Evolutionary conservation across 1,284 basidiomycete species (phyloP).

Genomic region (Papiliotrema laurentii): DNA sequence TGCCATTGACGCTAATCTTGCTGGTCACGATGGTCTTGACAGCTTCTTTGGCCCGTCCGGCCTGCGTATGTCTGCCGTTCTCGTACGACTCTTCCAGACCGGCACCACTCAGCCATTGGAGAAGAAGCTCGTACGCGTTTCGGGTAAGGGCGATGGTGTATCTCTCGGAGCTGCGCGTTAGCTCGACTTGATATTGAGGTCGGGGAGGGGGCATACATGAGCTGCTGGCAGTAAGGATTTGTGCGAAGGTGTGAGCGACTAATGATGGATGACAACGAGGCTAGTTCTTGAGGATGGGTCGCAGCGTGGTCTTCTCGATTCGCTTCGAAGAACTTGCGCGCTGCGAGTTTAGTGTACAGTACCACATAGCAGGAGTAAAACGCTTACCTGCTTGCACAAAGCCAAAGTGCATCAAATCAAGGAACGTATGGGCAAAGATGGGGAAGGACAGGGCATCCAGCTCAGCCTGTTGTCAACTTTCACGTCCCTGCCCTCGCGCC

Average conservation of each 20-base stretch:
- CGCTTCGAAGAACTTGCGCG: conserved; percentile 67
- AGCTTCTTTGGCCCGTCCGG: conserved; percentile 58
- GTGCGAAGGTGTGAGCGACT: conserved; percentile 80
- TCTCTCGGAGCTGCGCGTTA: conserved; percentile 60
- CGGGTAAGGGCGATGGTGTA: conserved; percentile 87
- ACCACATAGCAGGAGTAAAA: conserved; percentile 70
- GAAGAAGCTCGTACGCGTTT: conserved; percentile 83
- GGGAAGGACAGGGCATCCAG: conserved; percentile 88
- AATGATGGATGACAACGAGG: conserved; percentile 75
- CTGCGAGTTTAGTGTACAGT: conserved; percentile 75
- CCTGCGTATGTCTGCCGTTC: conserved; percentile 62
- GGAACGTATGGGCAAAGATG: conserved; percentile 94
- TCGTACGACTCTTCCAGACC: conserved; percentile 76
- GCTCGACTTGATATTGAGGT: background rate
- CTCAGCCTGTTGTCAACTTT: conserved; percentile 63
- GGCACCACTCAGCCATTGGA: conserved; percentile 93
- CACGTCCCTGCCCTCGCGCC: background rate
- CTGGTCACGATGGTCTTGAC: conserved; percentile 94
- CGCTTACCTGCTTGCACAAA: conserved; percentile 78
- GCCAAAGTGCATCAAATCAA: conserved; percentile 87
- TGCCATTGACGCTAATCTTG: conserved; percentile 84
- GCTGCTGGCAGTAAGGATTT: conserved; percentile 77
- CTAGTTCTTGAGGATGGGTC: conserved; percentile 66
- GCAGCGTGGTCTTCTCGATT: conserved; percentile 68
- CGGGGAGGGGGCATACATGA: conserved; percentile 51